phyloP scores from a whole-genome alignment of 2,329 filamentous ascomycete species.

The Tolypocladium pustulatum region DNA sequence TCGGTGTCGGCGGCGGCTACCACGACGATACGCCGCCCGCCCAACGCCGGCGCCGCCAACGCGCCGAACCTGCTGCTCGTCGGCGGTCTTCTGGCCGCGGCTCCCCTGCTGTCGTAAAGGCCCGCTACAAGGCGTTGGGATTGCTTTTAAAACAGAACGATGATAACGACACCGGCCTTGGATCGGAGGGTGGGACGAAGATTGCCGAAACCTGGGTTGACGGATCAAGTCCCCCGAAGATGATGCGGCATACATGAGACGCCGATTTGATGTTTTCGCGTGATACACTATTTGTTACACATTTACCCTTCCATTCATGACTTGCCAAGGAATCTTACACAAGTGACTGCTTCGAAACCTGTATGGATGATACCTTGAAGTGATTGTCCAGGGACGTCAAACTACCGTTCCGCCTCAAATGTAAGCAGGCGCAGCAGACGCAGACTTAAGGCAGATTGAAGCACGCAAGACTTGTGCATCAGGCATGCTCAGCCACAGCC shows the following conservation, averaged over 20 bases:
- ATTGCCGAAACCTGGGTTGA: neutral
- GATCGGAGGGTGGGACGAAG: neutral
- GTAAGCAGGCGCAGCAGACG: too few relatives aligned
- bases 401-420: too few relatives aligned
- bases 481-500: neutral
- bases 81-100: conserved; percentile 10
- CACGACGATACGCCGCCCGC: neutral
- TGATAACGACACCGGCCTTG: neutral
- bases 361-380: neutral
- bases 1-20: neutral
- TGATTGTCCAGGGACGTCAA: neutral
- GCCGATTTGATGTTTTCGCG: neutral
- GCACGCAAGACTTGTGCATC: neutral
- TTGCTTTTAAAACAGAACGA: neutral
- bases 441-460: neutral
- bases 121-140: too few relatives aligned
- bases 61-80: conserved; percentile 11
- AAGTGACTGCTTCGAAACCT: neutral
- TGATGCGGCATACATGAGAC: neutral
- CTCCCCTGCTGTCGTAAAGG: conserved; percentile 15
- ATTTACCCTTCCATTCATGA: too few relatives aligned
- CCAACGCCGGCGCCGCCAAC: conserved; percentile 7
- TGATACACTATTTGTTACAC: neutral
- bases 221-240: too few relatives aligned
- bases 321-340: neutral